Base-by-base conservation (phyloP, 2,329 filamentous ascomycete genomes). In the Ophiostoma pallidulum region DNA sequence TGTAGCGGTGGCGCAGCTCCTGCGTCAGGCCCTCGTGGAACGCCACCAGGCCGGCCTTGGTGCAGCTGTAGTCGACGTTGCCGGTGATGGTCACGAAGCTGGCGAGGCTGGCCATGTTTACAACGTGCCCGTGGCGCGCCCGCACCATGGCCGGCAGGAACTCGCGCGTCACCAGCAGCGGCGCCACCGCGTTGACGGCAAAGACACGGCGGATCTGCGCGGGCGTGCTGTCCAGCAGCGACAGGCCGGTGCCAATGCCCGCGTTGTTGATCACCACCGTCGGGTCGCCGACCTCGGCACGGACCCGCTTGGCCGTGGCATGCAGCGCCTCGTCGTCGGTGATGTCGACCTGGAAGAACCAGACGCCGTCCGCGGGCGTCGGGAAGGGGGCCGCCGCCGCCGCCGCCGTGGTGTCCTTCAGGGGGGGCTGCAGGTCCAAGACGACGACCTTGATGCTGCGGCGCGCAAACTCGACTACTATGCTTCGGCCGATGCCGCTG, bases 201-300 rank as follows among this genome's bases (percentile, higher is more conserved):
- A 87, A 86, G 44, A 81, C 84, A 56, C 81, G 75, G 32, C 75
- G 74, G 53, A 50, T 36, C 33, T 47, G 19, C 7, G 28, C 75
- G 1, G 71, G 71, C 19, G 52, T 40, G 2, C 71, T 18, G 24
- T 74, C 70, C 40, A 87, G 70, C 53, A 89, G 72, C 5, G 71
- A 73, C 54, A 77, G 77, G 51, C 79, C 80, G 48, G 72, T 72
- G 14, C 70, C 75, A 24, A 83, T 72, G 51, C 82, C 82, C 8
- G 83, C 82, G 58, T 86, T 86, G 67, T 85, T 84, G 66, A 86
- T 81, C 4, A 88, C 68, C 51, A 88, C 68, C 0, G 82, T 86
- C 0, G 83, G 84, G 41, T 75, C 58, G 48, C 82, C 83, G 48
- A 85, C 66, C 12, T 72, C 61, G 26, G 63, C 60, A 45, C 75